Evolutionary conservation across 345 rosid species (phyloP).

Genomic region (Barbarea vulgaris): DNA sequence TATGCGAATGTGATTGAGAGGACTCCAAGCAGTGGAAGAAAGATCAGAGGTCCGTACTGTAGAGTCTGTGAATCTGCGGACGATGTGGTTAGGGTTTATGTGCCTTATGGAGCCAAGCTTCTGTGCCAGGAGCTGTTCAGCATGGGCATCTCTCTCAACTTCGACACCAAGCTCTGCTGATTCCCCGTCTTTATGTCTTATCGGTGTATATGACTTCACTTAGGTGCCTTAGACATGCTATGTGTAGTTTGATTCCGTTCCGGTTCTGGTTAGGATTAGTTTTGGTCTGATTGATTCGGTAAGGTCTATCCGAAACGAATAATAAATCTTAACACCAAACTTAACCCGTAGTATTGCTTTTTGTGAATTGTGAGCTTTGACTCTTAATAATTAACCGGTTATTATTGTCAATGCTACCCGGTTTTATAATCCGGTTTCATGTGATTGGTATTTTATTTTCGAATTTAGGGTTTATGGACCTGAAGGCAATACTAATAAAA

Average conservation of each 20-base stretch:
- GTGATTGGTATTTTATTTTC: not conserved
- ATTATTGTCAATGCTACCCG: not conserved
- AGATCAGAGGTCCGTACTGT: conserved; percentile 85
- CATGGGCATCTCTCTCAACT: conserved; percentile 77
- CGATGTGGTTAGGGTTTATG: conserved; percentile 62
- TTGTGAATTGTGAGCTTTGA: conserved; percentile 21
- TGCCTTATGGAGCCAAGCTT: conserved; percentile 83
- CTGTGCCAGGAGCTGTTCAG: conserved; percentile 82
- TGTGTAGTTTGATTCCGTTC: conserved; percentile 11
- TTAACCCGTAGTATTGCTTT: not conserved
- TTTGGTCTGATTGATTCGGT: conserved; percentile 18
- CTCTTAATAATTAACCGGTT: not conserved
- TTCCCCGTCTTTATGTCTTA: not conserved
- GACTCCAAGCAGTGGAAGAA: conserved; percentile 53
- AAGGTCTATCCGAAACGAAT: not conserved
- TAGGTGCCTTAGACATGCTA: not conserved
- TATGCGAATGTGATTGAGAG: conserved; percentile 74
- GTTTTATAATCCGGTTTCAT: not conserved
- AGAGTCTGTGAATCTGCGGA: conserved; percentile 60
- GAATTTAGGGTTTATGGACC: not conserved
- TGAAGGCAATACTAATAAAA: not conserved
- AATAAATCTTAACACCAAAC: conserved; percentile 1
- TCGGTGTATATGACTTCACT: conserved; percentile 2
- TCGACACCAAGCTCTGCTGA: conserved; percentile 60
- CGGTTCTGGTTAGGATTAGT: not conserved